These are phyloP conservation scores for Candida mattraensis DNA, from an alignment of 805 yeast genomes.

Conservation along the genomic window DNA sequence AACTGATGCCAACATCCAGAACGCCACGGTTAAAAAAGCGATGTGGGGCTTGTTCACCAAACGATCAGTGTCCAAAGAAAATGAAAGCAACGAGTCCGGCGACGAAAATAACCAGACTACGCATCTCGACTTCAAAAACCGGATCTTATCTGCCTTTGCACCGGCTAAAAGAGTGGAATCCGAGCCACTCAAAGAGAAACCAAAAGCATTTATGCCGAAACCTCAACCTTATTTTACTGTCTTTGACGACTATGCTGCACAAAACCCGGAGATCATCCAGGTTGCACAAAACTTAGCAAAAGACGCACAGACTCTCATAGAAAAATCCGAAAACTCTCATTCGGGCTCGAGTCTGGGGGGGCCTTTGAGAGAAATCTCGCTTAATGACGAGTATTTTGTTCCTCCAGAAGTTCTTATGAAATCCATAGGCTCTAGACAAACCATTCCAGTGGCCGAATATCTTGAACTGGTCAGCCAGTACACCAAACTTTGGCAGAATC, in stretches of 20 bases:
- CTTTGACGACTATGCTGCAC: conserved; percentile 14
- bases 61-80: conserved; percentile 5
- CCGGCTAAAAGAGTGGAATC: conserved; percentile 3
- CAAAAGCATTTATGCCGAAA: not conserved
- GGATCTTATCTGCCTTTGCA: conserved; percentile 6
- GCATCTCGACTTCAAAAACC: conserved; percentile 3
- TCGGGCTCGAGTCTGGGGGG: conserved; percentile 8
- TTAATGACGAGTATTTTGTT: conserved; percentile 15
- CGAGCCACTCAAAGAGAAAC: not conserved
- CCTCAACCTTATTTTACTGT: conserved; percentile 1
- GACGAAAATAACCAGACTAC: conserved; percentile 9
- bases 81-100: conserved; percentile 6
- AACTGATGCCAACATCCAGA: conserved; percentile 3
- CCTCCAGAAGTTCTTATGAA: conserved; percentile 17
- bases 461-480: conserved; percentile 17
- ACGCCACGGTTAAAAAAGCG: conserved; percentile 6
- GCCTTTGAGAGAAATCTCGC: conserved; percentile 9
- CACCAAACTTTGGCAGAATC: conserved; percentile 12
- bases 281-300: conserved; percentile 14
- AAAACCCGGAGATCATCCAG: conserved; percentile 14
- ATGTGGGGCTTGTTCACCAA: conserved; percentile 15
- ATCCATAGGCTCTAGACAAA: conserved; percentile 13
- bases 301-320: conserved; percentile 13
- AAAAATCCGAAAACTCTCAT: conserved; percentile 15
- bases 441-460: conserved; percentile 20